Conservation (phyloP, 352 stramenopile genomes). For the Globisporangium spiculum region DNA sequence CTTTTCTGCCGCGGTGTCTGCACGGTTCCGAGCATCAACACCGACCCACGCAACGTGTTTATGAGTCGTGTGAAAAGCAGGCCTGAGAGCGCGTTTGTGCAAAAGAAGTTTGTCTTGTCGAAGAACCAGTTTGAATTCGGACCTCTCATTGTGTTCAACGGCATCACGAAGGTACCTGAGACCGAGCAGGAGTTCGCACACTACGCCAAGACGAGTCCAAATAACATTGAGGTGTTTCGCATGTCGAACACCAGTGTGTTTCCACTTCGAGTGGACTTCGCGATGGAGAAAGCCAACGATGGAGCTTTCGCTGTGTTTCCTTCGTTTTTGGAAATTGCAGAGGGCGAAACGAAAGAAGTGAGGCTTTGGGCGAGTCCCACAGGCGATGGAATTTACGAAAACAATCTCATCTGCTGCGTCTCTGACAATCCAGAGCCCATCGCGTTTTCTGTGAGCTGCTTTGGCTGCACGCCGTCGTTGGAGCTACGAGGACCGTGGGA, state of each 20-base stretch:
- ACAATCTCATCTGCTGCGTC: slow-evolving; percentile 87
- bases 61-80: slow-evolving; percentile 90
- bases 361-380: slow-evolving; percentile 89
- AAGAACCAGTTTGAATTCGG: slow-evolving; percentile 92
- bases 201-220: slow-evolving; percentile 46
- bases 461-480: slow-evolving; percentile 79
- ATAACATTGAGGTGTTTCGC: slow-evolving; percentile 89
- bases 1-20: slow-evolving; percentile 83
- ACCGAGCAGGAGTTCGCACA: slow-evolving; percentile 50
- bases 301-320: slow-evolving; percentile 78
- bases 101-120: slow-evolving; percentile 91
- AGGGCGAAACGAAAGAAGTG: slow-evolving; percentile 91
- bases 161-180: slow-evolving; percentile 21
- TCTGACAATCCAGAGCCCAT: slow-evolving; percentile 89
- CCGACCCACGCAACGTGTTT: slow-evolving; percentile 92
- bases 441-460: slow-evolving; percentile 85
- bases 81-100: slow-evolving; percentile 58
- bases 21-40: slow-evolving; percentile 91
- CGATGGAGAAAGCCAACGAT: slow-evolving; percentile 28
- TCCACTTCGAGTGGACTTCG: slow-evolving; percentile 63
- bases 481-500: slow-evolving; percentile 86
- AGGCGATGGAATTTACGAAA: slow-evolving; percentile 56
- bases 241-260: slow-evolving; percentile 90
- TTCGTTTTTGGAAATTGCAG: slow-evolving; percentile 58
- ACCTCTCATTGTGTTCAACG: slow-evolving; percentile 70